Conservation (phyloP, 1,284 basidiomycete genomes). For the Wallemia mellicola region DNA sequence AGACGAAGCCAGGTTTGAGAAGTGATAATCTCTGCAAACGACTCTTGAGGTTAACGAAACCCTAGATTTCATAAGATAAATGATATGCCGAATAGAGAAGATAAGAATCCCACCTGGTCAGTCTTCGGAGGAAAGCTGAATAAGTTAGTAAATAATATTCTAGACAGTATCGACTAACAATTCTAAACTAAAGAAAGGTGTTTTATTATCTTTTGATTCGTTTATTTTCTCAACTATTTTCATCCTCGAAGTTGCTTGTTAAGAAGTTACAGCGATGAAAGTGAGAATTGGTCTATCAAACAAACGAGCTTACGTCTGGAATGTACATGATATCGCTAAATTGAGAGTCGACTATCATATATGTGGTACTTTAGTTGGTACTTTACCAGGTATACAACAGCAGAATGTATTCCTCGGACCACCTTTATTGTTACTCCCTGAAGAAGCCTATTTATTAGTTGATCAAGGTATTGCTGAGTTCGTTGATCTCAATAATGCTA, state of each 20-base stretch:
- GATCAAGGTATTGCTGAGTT: background rate
- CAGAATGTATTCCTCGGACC: conserved; percentile 89
- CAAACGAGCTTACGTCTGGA: conserved; percentile 42
- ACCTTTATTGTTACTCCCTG: conserved; percentile 59
- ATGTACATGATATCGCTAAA: conserved; percentile 40
- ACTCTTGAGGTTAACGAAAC: conserved; percentile 52
- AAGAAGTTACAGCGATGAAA: conserved; percentile 5
- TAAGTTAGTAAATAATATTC: background rate
- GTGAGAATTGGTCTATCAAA: conserved; percentile 31
- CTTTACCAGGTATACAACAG: conserved; percentile 73
- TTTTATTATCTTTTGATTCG: background rate
- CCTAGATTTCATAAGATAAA: too few relatives aligned
- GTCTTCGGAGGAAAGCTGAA: background rate
- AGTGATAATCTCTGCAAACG: conserved; percentile 42
- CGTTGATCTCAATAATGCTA: background rate
- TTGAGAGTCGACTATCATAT: conserved; percentile 50
- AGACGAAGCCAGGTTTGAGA: conserved; percentile 36
- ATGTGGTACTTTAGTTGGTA: conserved; percentile 60
- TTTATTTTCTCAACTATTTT: background rate
- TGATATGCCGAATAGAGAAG: too few relatives aligned
- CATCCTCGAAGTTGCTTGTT: background rate
- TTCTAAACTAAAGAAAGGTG: background rate
- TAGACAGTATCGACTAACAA: background rate
- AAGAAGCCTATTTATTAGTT: conserved; percentile 59
- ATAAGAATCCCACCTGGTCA: background rate